These are phyloP conservation scores for Suillus spraguei DNA, from an alignment of 768 basidiomycete genomes.

Conservation along the genomic window DNA sequence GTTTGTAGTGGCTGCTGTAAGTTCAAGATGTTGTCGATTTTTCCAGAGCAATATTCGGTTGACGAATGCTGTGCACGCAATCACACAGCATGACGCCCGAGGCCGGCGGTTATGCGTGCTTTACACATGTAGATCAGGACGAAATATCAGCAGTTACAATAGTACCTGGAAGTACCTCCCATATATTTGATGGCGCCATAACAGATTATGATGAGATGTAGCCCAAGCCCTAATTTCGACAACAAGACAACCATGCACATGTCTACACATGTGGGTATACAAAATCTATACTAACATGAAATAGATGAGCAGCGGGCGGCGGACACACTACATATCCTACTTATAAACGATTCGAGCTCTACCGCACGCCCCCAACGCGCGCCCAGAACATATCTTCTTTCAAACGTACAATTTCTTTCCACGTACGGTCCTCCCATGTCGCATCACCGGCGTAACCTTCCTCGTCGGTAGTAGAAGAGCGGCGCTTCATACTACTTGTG, in stretches of 20 bases:
- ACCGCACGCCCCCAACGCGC: constrained; percentile 59
- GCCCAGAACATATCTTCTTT: constrained; percentile 90
- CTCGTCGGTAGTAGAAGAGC: constrained; percentile 25
- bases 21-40: too few relatives aligned
- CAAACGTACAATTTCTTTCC: constrained; percentile 75
- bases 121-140: too few relatives aligned
- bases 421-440: constrained; percentile 86
- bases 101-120: too few relatives aligned
- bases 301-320: not conserved
- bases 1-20: too few relatives aligned
- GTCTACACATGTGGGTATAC: not conserved
- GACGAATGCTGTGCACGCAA: too few relatives aligned
- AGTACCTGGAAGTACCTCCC: not conserved
- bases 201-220: not conserved
- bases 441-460: constrained; percentile 61
- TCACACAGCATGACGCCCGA: too few relatives aligned
- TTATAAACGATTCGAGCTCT: constrained; percentile 5
- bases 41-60: too few relatives aligned
- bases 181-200: not conserved
- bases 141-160: not conserved
- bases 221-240: not conserved
- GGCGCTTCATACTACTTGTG: constrained; percentile 27
- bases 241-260: not conserved
- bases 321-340: not conserved
- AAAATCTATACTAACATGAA: not conserved